Evolutionary conservation across 768 basidiomycete genomes (phyloP).

Genomic region (Auriculariales sp.): DNA sequence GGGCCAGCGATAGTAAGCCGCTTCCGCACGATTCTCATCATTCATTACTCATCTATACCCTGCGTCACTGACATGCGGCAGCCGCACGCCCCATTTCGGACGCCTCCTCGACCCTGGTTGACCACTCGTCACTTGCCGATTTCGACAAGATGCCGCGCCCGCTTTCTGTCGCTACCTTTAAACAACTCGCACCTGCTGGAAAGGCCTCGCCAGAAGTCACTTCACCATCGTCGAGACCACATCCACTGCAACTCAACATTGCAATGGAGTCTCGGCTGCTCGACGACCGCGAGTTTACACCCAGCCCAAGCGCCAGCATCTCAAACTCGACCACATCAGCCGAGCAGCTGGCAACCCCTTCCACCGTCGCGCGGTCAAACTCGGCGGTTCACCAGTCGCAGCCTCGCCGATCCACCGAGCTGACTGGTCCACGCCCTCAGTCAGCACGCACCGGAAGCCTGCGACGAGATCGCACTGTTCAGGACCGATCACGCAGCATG

Average conservation of each 20-base stretch:
- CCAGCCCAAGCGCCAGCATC: neutral
- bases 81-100: slow-evolving; percentile 12
- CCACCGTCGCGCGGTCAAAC: neutral
- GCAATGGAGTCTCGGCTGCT: neutral
- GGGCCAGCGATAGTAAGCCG: slow-evolving; percentile 30
- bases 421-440: slow-evolving; percentile 47
- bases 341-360: neutral
- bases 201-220: neutral
- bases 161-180: no score
- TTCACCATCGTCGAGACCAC: neutral
- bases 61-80: no score
- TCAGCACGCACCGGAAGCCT: slow-evolving; percentile 29
- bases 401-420: slow-evolving; percentile 62
- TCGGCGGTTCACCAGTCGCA: neutral
- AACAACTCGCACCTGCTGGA: no score
- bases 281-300: neutral
- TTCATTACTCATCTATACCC: slow-evolving; percentile 3
- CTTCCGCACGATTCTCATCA: no score
- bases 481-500: slow-evolving; percentile 68
- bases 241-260: neutral
- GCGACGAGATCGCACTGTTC: slow-evolving; percentile 43
- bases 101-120: slow-evolving; percentile 25
- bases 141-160: no score
- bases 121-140: slow-evolving; percentile 12
- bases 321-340: neutral